Base-by-base conservation (phyloP, 108 stramenopile species). In the Skeletonema menzelii region DNA sequence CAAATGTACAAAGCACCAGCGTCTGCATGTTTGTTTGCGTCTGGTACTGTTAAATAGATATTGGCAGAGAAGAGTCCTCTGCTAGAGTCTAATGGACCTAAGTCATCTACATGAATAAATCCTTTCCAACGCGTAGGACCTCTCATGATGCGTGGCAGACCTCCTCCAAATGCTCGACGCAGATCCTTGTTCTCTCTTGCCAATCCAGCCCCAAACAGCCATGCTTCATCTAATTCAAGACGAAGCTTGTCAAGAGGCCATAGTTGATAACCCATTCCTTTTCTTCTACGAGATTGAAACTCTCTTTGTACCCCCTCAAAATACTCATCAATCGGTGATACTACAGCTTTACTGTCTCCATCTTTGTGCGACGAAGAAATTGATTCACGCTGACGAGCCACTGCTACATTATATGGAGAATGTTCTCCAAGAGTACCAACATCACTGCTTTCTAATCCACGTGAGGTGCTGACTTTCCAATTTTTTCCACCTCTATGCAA, bases 91-190 rank as follows among this genome's bases (percentile, higher is more conserved):
- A 97, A 72, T 15, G 94, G 93, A 1, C 88, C 92, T 56, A 97
- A 62, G 66, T 97, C 95, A 72, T 98, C 97, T 24, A 96, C 96
- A 74, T 97, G 97, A 32, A 96, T 84, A 63, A 93, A 96, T 5
- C 96, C 97, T 20, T 86, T 85, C 94, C 95, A 97, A 17, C 94
- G 73, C 8, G 96, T 93, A 19, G 97, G 97, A 14, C 96, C 96
- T 46, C 80, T 71, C 97, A 97, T 97, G 27, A 98, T 69, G 5
- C 97, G 86, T 8, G 96, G 91, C 32, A 98, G 65, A 15, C 95
- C 91, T 28, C 85, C 90, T 34, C 89, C 86, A 65, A 82, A 80
- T 26, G 84, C 65, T 14, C 86, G 76, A 24, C 79, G 67, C 47
- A 49, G 14, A 26, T 44, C 31, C 11, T 63, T 40, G 8, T 64